Evolutionary conservation across 257 asterid genomes (phyloP).

Genomic region (Parsonsia alboflavescens): DNA sequence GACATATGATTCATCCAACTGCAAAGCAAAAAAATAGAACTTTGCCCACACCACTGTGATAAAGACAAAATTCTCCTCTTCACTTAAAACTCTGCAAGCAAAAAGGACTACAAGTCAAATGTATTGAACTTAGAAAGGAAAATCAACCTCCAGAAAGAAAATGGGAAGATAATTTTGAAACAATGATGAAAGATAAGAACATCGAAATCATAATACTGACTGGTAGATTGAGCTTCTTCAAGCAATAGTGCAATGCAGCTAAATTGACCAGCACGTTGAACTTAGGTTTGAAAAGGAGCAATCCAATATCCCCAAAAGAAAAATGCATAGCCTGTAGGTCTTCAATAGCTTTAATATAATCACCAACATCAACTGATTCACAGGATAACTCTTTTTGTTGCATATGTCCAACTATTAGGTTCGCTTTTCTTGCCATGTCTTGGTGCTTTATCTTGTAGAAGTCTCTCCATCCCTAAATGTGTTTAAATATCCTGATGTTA

Average conservation of each 20-base stretch:
- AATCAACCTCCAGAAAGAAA: background rate
- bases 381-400: slow-evolving; percentile 43
- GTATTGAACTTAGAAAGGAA: background rate
- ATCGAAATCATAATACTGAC: slow-evolving; percentile 21
- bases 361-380: slow-evolving; percentile 68
- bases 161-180: background rate
- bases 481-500: background rate
- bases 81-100: no score
- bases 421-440: slow-evolving; percentile 58
- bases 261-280: slow-evolving; percentile 62
- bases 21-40: no score
- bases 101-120: background rate
- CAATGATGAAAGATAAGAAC: background rate
- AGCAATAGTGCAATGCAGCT: slow-evolving; percentile 78
- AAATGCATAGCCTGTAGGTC: slow-evolving; percentile 42
- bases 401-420: slow-evolving; percentile 28
- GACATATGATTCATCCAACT: no score
- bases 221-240: slow-evolving; percentile 49
- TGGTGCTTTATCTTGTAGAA: slow-evolving; percentile 55
- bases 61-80: no score
- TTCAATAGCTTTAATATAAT: slow-evolving; percentile 53
- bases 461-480: slow-evolving; percentile 58
- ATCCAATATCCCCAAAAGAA: slow-evolving; percentile 59
- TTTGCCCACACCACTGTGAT: no score
- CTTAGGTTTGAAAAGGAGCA: slow-evolving; percentile 57